Evolutionary conservation across 371 early-diverging fungal species (phyloP).

Genomic region (Chytridiales sp.): DNA sequence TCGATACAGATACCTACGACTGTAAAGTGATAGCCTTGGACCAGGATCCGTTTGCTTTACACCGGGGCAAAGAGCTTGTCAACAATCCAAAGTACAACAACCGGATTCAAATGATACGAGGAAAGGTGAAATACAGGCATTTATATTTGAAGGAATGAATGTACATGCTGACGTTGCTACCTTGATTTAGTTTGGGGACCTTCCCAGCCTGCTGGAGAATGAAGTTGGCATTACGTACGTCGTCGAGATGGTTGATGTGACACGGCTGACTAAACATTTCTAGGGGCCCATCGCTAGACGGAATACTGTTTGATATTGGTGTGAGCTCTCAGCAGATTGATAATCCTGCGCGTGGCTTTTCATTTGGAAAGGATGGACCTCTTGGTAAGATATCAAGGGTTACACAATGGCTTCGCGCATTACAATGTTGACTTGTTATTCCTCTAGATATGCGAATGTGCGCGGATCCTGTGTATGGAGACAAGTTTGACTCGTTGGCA

Average conservation of each 20-base stretch:
- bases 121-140: constrained; percentile 5
- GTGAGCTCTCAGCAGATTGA: constrained; percentile 60
- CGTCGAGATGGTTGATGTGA: no score
- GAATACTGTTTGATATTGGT: constrained; percentile 74
- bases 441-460: constrained; percentile 36
- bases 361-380: constrained; percentile 65
- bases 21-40: constrained; percentile 71
- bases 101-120: constrained; percentile 24
- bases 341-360: constrained; percentile 66
- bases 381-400: constrained; percentile 48
- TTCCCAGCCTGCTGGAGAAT: constrained; percentile 13
- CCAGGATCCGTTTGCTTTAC: constrained; percentile 67
- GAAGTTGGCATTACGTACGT: constrained; percentile 12
- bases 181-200: constrained; percentile 57
- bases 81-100: no score
- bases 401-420: background rate
- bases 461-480: constrained; percentile 6
- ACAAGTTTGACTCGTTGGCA: constrained; percentile 10
- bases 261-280: background rate
- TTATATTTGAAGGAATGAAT: constrained; percentile 29
- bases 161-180: constrained; percentile 25
- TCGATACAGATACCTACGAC: no score
- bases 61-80: constrained; percentile 55
- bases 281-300: constrained; percentile 55
- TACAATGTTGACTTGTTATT: background rate